Percentiles rank a stretch among this genome's conserved stretches.
Evolutionary conservation across 164 flowering plant genomes (phyloP).

Genomic region (Sedum album): DNA sequence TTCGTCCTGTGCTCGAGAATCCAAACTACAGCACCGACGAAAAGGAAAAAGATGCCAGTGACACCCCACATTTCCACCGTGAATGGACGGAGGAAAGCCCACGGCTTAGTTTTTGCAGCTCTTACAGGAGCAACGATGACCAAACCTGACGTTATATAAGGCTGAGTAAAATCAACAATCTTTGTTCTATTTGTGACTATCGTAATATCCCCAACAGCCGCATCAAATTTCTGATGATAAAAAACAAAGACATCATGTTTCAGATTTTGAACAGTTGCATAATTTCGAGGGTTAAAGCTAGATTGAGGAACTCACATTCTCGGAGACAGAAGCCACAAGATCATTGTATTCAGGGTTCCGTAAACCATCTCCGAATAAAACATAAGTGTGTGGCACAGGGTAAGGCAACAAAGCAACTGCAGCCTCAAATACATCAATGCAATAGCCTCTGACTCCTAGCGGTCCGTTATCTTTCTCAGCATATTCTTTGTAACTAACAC

Average conservation of each 20-base stretch:
- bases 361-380: constrained; percentile 64
- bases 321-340: constrained; percentile 41
- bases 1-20: constrained; percentile 86
- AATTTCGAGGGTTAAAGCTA: background rate
- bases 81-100: constrained; percentile 88
- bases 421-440: constrained; percentile 80
- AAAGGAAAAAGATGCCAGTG: constrained; percentile 61
- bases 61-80: constrained; percentile 73
- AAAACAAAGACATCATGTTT: constrained; percentile 10
- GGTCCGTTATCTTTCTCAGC: constrained; percentile 42
- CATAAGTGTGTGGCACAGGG: constrained; percentile 53
- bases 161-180: constrained; percentile 90
- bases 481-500: constrained; percentile 62
- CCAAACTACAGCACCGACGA: constrained; percentile 91
- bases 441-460: constrained; percentile 53
- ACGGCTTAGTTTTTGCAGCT: constrained; percentile 46
- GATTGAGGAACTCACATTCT: constrained; percentile 43
- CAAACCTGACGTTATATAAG: constrained; percentile 79
- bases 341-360: constrained; percentile 52
- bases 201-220: constrained; percentile 83
- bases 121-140: constrained; percentile 71
- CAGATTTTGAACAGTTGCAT: background rate
- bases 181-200: constrained; percentile 73
- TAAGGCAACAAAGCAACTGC: constrained; percentile 68
- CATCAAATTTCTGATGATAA: constrained; percentile 61